Evolutionary conservation across 129 eudicot species (phyloP), one percentile per base, ranked within the genome.

Genomic region (Chrysanthemum makinoi): DNA sequence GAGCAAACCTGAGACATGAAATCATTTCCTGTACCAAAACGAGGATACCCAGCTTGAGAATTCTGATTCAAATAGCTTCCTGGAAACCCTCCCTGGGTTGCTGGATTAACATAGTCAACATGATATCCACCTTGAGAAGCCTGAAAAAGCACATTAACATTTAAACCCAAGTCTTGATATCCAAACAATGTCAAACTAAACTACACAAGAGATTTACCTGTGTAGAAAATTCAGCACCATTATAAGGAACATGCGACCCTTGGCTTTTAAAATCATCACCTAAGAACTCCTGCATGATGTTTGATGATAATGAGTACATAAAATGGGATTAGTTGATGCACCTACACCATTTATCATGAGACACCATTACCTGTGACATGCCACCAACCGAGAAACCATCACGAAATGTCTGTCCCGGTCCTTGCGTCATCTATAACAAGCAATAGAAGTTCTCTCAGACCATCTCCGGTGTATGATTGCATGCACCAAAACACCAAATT

Each of bases 181-280:
- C 46, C 46, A 39, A 39, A 39, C 46, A 39, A 39, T 39, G 46
- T 39, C 46, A 39, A 39, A 39, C 46, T 39, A 39, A 39, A 28
- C 16, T 39, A 39, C 46, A 39, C 46, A 7, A 39, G 46, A 39
- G 46, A 39, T 39, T 50, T 68, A 88, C 99, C 99, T 95, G 99
- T 61, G 97, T 95, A 57, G 99, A 95, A 75, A 86, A 85, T 24
- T 95, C 99, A 48, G 90, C 92, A 69, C 84, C 88, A 77, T 88
- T 95, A 77, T 90, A 95, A 15, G 95, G 95, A 64, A 86, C 96
- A 88, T 95, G 97, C 62, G 99, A 94, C 15, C 99, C 99, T 80
- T 95, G 99, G 78, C 99, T 90, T 82, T 95, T 90, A 70, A 90
- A 95, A 83, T 95, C 99, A 83, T 95, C 97, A 33, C 99, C 90